phyloP scores from a whole-genome alignment of 371 early-diverging fungal species.

The Mucor velutinosus region DNA sequence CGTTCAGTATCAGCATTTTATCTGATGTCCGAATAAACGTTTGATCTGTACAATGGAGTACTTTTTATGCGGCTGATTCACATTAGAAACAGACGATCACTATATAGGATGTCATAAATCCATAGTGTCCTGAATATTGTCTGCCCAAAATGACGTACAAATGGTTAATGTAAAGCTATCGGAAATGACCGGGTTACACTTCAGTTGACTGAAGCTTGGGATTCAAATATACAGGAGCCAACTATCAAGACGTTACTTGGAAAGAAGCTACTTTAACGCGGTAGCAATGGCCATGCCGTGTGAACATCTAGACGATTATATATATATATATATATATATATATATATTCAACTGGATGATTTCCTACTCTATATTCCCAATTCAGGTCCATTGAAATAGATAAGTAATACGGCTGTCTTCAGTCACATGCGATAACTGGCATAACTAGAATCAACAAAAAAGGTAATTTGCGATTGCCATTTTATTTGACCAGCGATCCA shows the following conservation, averaged over 20 bases:
- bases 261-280: not conserved
- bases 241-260: not conserved
- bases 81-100: not conserved
- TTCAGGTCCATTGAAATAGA: not conserved
- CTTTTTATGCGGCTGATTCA: not conserved
- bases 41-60: not conserved
- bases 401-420: not conserved
- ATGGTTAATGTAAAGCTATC: not conserved
- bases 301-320: not conserved
- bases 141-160: not conserved
- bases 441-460: conserved; percentile 22
- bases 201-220: not conserved
- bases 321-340: not conserved
- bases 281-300: not conserved
- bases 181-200: conserved; percentile 22
- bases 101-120: not conserved
- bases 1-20: not conserved
- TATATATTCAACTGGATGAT: not conserved
- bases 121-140: not conserved
- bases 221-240: not conserved
- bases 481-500: conserved; percentile 17
- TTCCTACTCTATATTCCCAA: not conserved
- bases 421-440: conserved; percentile 33
- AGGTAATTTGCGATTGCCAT: conserved; percentile 13
- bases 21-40: not conserved